Base-by-base conservation (phyloP, 768 basidiomycete species). In the Cyclocybe aegerita region DNA sequence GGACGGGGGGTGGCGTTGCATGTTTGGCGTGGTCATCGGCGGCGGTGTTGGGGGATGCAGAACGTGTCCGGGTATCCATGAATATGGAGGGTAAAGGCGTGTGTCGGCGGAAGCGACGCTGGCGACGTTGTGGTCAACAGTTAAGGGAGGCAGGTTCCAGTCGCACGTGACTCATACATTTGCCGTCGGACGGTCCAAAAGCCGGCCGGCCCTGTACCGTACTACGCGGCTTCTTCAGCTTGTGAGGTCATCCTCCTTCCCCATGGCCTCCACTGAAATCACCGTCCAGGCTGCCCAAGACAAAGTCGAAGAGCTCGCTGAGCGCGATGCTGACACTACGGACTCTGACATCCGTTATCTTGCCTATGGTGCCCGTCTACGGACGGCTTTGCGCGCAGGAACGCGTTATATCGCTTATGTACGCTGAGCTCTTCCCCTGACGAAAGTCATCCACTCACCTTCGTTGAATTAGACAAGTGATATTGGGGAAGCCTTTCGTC, bases 401-500 rank as follows among this genome's bases (percentile, higher is more conserved):
- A 71, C 79, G 11, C 78, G 90, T 14, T 93, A 93, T 61, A 67
- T 92, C 50, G 89, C 89, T 55, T 92, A 90, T 69, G 86, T 86
- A 71, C 52, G 78, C 33, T 34, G 44, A 32, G 30, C 35, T 14
- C 33, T 43, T 29, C 40, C 10, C 38, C 33, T 31, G 14, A 30
- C 51, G 11, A 53, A 63, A 65, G 56, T 53, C 46, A 16, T 45
- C 32, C 58, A 29, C 29, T n/a, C 14, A 42, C 38, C 48, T 16
- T 52, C 45, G 23, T 23, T 23, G 23, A 23, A 23, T 23, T 60
- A 88, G 86, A 89, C 87, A 38, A 88, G 87, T 69, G 89, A 90
- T 60, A 71, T 91, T 17, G 90, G 90, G 40, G 90, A 92, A 68
- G 86, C 89, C 1, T 91, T 92, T 64, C 75, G 90, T 8, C 89